Base-by-base conservation (phyloP, 2,329 filamentous ascomycete genomes). In the Lachnellula cervina region DNA sequence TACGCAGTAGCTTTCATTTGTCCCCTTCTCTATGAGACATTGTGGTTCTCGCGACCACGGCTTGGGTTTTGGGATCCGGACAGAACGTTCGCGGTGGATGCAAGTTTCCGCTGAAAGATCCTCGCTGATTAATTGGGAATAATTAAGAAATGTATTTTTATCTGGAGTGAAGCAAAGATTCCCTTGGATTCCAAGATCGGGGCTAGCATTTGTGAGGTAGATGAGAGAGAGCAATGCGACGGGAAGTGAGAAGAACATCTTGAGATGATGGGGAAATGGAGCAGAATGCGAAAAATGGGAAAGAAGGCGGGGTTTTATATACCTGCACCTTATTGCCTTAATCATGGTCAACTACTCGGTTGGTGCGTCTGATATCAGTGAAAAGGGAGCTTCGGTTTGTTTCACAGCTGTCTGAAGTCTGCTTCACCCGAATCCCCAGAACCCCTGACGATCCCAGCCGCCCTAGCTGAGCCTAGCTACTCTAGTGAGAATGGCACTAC, bases 1-100 rank as follows among this genome's bases (percentile, higher is more conserved):
- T 11, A 66, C 59, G 44, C 66, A 68, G 42, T 59, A 68, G 16
- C 58, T 53, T 32, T 64, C 54, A 8, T 57, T 55, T 6, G 51
- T 50, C 5, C 54, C 46, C 5, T 59, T 49, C 32, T 62, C 58
- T n/a, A 51, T 49, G 3, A 62, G 40, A 48, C 65, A 67, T 48
- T 53, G 45, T 38, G 61, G 61, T 42, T 60, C 52, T 23, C 52
- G 55, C 17, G 65, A 63, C 65, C 65, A 67, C 11, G 55, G 54
- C n/a, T 52, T 44, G 34, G 38, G 17, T 55, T 59, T 40, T 16
- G 32, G 32, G 23, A 37, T 34, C 13, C n/a, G 14, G 37, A 46
- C 42, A 8, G 51, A 45, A 9, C 47, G 42, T 17, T 56, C 51
- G 14, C 52, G 47, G 19, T 54, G 32, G 47, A 37, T 40, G 35